Base-by-base conservation (phyloP, 495 filamentous ascomycete species). In the Neurospora sp. region DNA sequence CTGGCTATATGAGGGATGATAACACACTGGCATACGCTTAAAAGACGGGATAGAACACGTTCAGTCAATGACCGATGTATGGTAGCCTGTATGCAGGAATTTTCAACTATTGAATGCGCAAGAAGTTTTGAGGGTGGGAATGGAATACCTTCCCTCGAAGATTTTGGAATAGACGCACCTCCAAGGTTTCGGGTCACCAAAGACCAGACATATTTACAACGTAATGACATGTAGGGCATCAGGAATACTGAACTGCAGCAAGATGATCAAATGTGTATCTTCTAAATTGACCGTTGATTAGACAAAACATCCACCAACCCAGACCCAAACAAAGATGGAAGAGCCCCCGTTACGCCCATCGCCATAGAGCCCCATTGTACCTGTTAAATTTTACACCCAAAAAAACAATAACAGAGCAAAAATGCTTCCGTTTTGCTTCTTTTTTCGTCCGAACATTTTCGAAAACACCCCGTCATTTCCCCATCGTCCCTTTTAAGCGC, bases 1-100 rank as follows among this genome's bases (percentile, higher is more conserved):
- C 83, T 11, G 90, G 88, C 39, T 85, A 76, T 37, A 82, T 91
- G 40, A 81, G 86, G 62, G 81, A 85, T 11, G 87, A 89, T 75
- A 83, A 87, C 72, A 90, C 88, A 31, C 76, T 91, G 72, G 80
- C 86, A 6, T 86, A 85, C 74, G 76, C 77, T 37, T 84, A 75
- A 72, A 36, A 31, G 21, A 13, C 28, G 34, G 42, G 38, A 59
- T 69, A 9, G 28, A 39, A 45, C 39, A 74, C 15, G 10, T 3
- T 15, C 6, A n/a, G 8, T 31, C 6, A 13, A 31, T 2, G 15
- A 15, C 3, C 15, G 72, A 71, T 72, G 34, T 39, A 21, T 28
- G 5, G 5, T 24, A 45, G 17, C 69, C 10, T 40, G 6, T 43
- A 43, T 24, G n/a, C n/a, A 28, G 11, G 34, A 28, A 42, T n/a